These are phyloP conservation scores for Corymbia citriodora DNA, from an alignment of 441 rosid genomes.

Conservation along the genomic window DNA sequence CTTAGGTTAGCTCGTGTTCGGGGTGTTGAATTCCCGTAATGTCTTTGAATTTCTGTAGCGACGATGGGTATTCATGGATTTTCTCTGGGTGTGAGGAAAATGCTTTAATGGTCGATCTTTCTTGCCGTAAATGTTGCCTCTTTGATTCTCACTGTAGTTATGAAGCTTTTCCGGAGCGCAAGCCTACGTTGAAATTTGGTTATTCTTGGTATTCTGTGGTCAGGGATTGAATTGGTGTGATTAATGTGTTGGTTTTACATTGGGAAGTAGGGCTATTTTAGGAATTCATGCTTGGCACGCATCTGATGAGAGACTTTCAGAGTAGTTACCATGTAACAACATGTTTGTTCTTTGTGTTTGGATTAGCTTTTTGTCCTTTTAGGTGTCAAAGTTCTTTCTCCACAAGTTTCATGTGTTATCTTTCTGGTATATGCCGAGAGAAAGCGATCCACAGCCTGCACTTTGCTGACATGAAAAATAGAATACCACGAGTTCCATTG, in stretches of 20 bases:
- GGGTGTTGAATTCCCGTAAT: neutral
- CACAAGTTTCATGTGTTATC: neutral
- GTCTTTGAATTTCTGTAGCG: neutral
- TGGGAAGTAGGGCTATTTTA: neutral
- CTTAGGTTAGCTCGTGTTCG: neutral
- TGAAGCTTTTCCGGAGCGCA: neutral
- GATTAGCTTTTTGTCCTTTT: neutral
- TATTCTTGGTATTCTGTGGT: neutral
- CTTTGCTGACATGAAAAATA: no score
- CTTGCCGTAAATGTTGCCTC: neutral
- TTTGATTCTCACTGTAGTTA: neutral
- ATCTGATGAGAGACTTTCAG: neutral
- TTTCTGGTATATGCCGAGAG: neutral
- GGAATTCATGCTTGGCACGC: neutral
- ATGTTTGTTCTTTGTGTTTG: neutral
- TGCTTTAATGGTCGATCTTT: neutral
- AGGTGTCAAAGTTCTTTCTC: neutral
- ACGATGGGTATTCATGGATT: neutral
- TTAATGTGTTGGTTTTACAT: neutral
- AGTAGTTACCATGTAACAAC: neutral
- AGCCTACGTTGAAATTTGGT: neutral
- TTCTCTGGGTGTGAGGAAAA: neutral
- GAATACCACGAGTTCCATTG: neutral
- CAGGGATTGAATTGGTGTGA: neutral
- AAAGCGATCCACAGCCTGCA: neutral